Evolutionary conservation across 139 green algal genomes (phyloP), one percentile per base, ranked within the genome.

Genomic region (Ostreobium quekettii): DNA sequence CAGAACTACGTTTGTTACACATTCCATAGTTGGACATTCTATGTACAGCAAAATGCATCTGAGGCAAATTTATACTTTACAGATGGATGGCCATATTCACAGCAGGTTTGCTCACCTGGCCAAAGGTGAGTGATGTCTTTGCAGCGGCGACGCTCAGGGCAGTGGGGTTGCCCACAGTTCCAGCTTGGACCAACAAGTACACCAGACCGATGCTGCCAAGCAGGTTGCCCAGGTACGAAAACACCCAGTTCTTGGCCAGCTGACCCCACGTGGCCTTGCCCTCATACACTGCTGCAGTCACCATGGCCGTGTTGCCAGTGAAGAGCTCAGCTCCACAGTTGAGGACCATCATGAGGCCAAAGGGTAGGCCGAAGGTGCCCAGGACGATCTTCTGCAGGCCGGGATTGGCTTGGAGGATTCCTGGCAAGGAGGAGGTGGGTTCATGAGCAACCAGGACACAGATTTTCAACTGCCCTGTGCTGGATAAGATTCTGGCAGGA

Each of bases 281-380:
- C 69, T 89, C 79, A 36, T 81, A 68, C n/a, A 86, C 48, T 0
- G 89, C 86, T 15, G 77, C 70, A 1, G 82, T 81, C 46, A 91
- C 75, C 35, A 90, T 62, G 0, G 83, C 79, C 33, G 86, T 82
- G 78, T 96, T 95, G 49, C 85, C 84, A n/a, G 88, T 96, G 73
- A 91, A 96, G 42, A 96, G 82, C 78, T 95, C 89, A 3, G 79
- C 80, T 3, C 89, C 89, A 36, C 78, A 85, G 32, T 83, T 66
- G 26, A 86, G 36, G 30, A 80, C 74, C 59, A 82, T 68, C 15
- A 87, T 67, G 60, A 92, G 75, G 33, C 84, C 86, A 64, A 83
- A 82, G 8, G 86, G 84, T 63, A 91, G 78, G 22, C 71, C 78
- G 6, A 75, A 79, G 24, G 69, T 30, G 28, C 76, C 76, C 35